These are phyloP conservation scores for Sarocladiaceae sp. DNA, from an alignment of 2,329 filamentous ascomycete species.

Conservation along the genomic window DNA sequence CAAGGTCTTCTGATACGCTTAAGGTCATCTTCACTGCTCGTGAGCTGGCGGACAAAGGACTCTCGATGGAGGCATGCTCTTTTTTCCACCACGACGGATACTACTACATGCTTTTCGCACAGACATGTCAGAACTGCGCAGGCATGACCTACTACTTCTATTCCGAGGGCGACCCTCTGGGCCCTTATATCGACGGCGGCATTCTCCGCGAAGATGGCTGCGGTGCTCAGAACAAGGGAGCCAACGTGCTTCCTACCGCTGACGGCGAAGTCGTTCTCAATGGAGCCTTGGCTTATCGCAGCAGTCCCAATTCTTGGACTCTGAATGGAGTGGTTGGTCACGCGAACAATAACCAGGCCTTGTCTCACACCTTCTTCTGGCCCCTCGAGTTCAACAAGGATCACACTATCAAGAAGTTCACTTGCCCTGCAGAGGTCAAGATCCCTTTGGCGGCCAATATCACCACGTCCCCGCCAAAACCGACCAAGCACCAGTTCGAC, in stretches of 20 bases:
- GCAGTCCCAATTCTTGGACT: not conserved
- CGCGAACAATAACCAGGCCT: not conserved
- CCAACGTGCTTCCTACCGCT: not conserved
- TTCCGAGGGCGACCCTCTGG: not conserved
- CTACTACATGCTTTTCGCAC: not conserved
- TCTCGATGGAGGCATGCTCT: not conserved
- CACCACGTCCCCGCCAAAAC: not conserved
- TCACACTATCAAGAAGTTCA: not conserved
- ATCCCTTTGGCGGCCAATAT: not conserved
- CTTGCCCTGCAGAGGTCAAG: not conserved
- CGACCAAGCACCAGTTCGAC: not conserved
- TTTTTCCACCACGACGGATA: not conserved
- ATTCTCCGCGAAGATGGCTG: not conserved
- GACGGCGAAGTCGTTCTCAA: not conserved
- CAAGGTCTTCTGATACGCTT: not conserved
- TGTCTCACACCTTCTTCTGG: not conserved
- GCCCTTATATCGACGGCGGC: not conserved
- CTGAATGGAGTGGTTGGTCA: not conserved
- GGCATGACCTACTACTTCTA: not conserved
- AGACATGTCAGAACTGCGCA: not conserved
- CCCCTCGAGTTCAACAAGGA: not conserved
- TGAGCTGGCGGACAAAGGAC: not conserved
- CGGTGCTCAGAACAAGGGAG: not conserved
- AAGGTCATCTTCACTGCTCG: not conserved
- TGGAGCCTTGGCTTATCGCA: not conserved